Evolutionary conservation across 768 basidiomycete species (phyloP).

Genomic region (Fomitopsis serialis): DNA sequence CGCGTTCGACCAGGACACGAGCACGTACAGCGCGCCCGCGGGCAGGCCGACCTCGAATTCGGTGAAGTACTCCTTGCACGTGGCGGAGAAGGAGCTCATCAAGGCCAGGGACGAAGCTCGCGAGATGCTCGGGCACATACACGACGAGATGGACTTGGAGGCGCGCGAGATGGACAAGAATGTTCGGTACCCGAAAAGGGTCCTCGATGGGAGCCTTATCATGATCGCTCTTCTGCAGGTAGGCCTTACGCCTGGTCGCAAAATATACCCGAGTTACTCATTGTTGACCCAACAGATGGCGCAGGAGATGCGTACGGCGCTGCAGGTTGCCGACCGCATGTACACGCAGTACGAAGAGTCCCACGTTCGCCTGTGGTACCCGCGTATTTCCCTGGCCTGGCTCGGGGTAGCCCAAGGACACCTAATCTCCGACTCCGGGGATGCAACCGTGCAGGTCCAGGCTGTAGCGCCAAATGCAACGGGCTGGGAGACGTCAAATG

Average conservation of each 20-base stretch:
- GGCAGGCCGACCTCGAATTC: slow-evolving; percentile 5
- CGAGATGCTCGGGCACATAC: slow-evolving; percentile 27
- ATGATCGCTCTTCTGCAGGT: slow-evolving; percentile 43
- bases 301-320: slow-evolving; percentile 31
- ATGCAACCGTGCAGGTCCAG: slow-evolving; percentile 2
- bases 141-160: slow-evolving; percentile 25
- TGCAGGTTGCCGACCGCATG: slow-evolving; percentile 28
- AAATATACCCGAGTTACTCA: neutral
- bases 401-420: slow-evolving; percentile 33
- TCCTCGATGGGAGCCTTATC: slow-evolving; percentile 32
- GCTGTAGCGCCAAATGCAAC: neutral
- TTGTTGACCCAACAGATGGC: slow-evolving; percentile 31
- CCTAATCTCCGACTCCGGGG: slow-evolving; percentile 24
- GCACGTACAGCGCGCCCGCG: neutral
- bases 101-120: slow-evolving; percentile 21
- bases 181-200: slow-evolving; percentile 23
- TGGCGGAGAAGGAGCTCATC: slow-evolving; percentile 18
- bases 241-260: slow-evolving; percentile 1
- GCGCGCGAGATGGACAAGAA: slow-evolving; percentile 15
- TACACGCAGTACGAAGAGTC: slow-evolving; percentile 27
- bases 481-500: slow-evolving; percentile 8
- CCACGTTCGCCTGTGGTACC: slow-evolving; percentile 33
- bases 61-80: slow-evolving; percentile 9
- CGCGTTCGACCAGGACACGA: slow-evolving; percentile 20
- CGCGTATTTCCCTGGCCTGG: slow-evolving; percentile 36